Conservation (phyloP, 2,329 filamentous ascomycete genomes). For the Ustilaginoidea virens region DNA sequence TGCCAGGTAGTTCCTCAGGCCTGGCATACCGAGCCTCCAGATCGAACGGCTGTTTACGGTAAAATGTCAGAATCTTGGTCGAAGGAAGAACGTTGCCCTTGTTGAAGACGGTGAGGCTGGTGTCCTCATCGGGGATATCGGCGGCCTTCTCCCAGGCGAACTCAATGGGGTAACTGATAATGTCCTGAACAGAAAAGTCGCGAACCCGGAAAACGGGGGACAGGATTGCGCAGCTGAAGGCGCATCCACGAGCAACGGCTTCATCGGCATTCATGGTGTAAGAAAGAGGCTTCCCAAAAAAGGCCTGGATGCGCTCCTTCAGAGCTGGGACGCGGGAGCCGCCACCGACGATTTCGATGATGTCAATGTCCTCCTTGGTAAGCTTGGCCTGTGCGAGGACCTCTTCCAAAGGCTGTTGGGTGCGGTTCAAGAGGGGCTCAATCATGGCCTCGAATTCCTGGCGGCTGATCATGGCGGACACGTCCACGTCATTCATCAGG, state of each 20-base stretch:
- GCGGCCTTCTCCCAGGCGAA: constrained; percentile 98
- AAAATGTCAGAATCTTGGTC: constrained; percentile 98
- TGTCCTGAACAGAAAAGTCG: constrained; percentile 94
- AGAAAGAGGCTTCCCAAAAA: constrained; percentile 84
- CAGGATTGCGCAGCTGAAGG: constrained; percentile 94
- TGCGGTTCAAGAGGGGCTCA: constrained; percentile 63
- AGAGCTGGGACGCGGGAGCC: constrained; percentile 85
- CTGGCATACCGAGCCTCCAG: constrained; percentile 89
- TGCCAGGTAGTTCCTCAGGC: constrained; percentile 73
- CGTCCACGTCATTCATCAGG: constrained; percentile 95
- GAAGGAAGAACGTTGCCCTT: constrained; percentile 93
- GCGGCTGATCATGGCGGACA: constrained; percentile 74
- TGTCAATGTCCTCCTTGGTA: constrained; percentile 80
- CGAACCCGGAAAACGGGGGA: constrained; percentile 97
- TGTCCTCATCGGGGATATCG: constrained; percentile 97
- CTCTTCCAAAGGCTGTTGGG: constrained; percentile 66
- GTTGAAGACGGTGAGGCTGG: constrained; percentile 92
- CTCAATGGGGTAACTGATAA: constrained; percentile 95
- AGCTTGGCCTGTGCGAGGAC: constrained; percentile 89
- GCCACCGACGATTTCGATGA: constrained; percentile 85
- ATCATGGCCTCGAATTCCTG: constrained; percentile 89
- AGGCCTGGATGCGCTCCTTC: constrained; percentile 77
- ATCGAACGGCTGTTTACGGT: constrained; percentile 94
- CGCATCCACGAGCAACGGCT: constrained; percentile 86
- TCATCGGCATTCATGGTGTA: constrained; percentile 98